These are phyloP conservation scores for Kandelia obovata DNA, from an alignment of 345 rosid species.

Conservation along the genomic window DNA sequence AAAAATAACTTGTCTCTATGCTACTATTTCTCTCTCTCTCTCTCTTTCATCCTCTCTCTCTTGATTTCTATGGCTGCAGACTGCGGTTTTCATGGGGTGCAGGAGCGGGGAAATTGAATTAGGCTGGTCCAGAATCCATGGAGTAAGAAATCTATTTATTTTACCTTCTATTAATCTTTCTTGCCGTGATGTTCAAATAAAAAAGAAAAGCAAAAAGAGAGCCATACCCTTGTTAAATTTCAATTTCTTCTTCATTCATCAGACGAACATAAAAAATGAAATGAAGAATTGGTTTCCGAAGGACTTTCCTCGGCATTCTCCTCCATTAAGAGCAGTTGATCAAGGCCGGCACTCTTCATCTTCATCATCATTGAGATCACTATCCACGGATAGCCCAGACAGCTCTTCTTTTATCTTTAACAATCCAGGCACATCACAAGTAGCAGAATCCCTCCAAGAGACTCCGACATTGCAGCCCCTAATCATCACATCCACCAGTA, in stretches of 20 bases:
- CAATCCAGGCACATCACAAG: slow-evolving; percentile 34
- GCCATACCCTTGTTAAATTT: not conserved
- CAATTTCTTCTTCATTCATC: slow-evolving; percentile 6
- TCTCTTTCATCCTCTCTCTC: not conserved
- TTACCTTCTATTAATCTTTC: not conserved
- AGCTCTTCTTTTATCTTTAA: slow-evolving; percentile 54
- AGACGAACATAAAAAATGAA: slow-evolving; percentile 56
- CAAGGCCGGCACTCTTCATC: slow-evolving; percentile 47
- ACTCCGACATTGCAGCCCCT: not conserved
- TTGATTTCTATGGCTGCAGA: slow-evolving; percentile 31
- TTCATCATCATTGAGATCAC: slow-evolving; percentile 67
- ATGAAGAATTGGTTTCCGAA: slow-evolving; percentile 52
- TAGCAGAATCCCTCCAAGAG: slow-evolving; percentile 9
- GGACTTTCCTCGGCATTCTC: slow-evolving; percentile 44
- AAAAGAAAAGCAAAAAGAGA: not conserved
- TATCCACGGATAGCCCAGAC: slow-evolving; percentile 60
- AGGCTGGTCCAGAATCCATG: slow-evolving; percentile 45
- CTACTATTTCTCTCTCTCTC: slow-evolving; percentile 1
- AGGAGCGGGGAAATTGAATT: slow-evolving; percentile 79
- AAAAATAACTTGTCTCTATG: too few species aligned
- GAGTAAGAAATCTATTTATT: slow-evolving; percentile 31
- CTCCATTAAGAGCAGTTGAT: slow-evolving; percentile 27
- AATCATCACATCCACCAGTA: slow-evolving; percentile 16
- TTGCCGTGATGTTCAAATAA: not conserved
- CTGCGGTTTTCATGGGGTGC: slow-evolving; percentile 80